Percentiles rank a stretch among this genome's conserved stretches.
These are phyloP conservation scores for Rhododendron williamsianum DNA, from an alignment of 148 eudicot species.

Conservation along the genomic window DNA sequence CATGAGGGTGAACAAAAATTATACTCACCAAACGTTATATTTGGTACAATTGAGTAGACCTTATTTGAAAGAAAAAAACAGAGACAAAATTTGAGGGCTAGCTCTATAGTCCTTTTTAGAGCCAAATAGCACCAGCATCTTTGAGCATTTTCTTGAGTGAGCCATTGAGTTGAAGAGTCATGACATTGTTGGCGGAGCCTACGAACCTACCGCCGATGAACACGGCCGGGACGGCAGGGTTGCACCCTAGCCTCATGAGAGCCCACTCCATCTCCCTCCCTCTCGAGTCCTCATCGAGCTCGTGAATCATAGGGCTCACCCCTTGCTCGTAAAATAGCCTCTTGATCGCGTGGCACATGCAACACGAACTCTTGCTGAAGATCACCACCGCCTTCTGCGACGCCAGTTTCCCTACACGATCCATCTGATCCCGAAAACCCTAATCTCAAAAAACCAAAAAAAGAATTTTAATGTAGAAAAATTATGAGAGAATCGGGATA, in stretches of 20 bases:
- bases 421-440: slow-evolving; percentile 18
- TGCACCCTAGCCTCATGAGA: slow-evolving; percentile 34
- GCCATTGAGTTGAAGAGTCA: slow-evolving; percentile 39
- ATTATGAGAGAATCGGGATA: neutral
- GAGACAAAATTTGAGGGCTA: neutral
- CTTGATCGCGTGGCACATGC: slow-evolving; percentile 49
- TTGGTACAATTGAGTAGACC: slow-evolving; percentile 3
- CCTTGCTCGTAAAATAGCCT: slow-evolving; percentile 42
- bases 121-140: slow-evolving; percentile 47
- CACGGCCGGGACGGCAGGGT: slow-evolving; percentile 41
- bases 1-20: neutral
- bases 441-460: neutral
- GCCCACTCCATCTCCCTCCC: slow-evolving; percentile 44
- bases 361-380: slow-evolving; percentile 46
- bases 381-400: slow-evolving; percentile 47
- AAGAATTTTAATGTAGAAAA: neutral
- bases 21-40: no score
- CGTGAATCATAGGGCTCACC: slow-evolving; percentile 38
- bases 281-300: slow-evolving; percentile 36
- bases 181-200: slow-evolving; percentile 29
- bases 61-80: neutral
- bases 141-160: slow-evolving; percentile 36
- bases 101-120: slow-evolving; percentile 11
- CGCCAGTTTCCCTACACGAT: slow-evolving; percentile 23
- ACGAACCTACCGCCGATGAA: slow-evolving; percentile 44